phyloP scores from a whole-genome alignment of 108 stramenopile genomes.

The Licmophora abbreviata region DNA sequence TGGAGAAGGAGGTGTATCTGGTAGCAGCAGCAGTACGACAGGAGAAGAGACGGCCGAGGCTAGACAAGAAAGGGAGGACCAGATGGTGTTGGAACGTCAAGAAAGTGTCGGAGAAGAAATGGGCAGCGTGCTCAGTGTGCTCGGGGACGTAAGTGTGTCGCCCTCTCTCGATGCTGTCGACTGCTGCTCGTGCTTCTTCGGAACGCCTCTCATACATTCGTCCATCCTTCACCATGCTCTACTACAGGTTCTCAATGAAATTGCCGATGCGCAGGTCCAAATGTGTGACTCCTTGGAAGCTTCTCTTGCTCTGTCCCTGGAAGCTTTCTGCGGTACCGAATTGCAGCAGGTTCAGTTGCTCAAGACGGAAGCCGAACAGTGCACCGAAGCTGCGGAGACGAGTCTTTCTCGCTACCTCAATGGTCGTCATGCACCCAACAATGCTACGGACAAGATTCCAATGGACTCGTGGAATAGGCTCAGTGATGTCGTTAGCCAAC shows the following conservation, averaged over 20 bases:
- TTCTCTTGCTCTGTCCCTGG: conserved; percentile 59
- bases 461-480: conserved; percentile 63
- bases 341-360: conserved; percentile 45
- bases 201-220: too few species aligned
- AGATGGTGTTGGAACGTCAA: conserved; percentile 18
- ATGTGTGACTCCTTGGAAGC: conserved; percentile 73
- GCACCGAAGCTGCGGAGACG: conserved; percentile 63
- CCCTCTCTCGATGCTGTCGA: too few species aligned
- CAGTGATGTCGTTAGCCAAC: conserved; percentile 68
- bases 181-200: too few species aligned
- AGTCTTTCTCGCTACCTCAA: conserved; percentile 56
- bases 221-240: too few species aligned
- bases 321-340: conserved; percentile 58
- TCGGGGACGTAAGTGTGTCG: conserved; percentile 46
- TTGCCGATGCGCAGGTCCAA: conserved; percentile 67
- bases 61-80: neutral
- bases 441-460: conserved; percentile 14
- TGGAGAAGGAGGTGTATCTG: conserved; percentile 1
- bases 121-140: conserved; percentile 34
- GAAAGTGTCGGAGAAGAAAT: conserved; percentile 68
- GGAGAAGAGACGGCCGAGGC: neutral
- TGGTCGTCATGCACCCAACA: conserved; percentile 15
- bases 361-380: conserved; percentile 48
- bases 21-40: neutral
- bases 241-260: conserved; percentile 73